Evolutionary conservation across 2,329 filamentous ascomycete species (phyloP).

Genomic region (Mycogone perniciosa): DNA sequence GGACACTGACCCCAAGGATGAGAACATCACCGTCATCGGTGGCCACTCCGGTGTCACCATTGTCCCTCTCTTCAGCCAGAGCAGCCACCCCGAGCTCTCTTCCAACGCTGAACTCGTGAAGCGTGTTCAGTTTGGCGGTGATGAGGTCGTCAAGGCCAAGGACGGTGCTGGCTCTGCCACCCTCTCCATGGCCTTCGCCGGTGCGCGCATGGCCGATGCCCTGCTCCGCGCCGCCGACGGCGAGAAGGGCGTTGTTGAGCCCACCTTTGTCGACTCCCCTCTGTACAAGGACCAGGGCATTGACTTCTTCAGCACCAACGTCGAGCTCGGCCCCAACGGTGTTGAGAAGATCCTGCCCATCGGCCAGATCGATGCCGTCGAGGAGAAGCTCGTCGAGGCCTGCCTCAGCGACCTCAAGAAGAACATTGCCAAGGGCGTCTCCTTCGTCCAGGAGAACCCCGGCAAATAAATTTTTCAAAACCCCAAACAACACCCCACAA

Average conservation of each 20-base stretch:
- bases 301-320: constrained; percentile 92
- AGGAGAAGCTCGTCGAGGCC: constrained; percentile 85
- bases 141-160: constrained; percentile 99
- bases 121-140: constrained; percentile 97
- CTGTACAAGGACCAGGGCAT: constrained; percentile 98
- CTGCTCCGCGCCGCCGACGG: constrained; percentile 88
- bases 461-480: constrained; percentile 42
- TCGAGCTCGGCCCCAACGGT: constrained; percentile 94
- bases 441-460: constrained; percentile 54
- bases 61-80: constrained; percentile 94
- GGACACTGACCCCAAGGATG: constrained; percentile 79
- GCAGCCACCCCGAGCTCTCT: constrained; percentile 74
- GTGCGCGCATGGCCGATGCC: constrained; percentile 77
- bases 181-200: constrained; percentile 97
- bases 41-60: constrained; percentile 98
- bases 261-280: constrained; percentile 92
- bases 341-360: constrained; percentile 89
- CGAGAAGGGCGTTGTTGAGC: constrained; percentile 92
- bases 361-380: constrained; percentile 74
- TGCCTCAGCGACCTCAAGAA: constrained; percentile 79
- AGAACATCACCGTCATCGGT: constrained; percentile 93
- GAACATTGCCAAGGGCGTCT: constrained; percentile 90
- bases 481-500: background rate
- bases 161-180: constrained; percentile 94
- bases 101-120: constrained; percentile 76